Percentiles rank a stretch among this genome's conserved stretches.
Evolutionary conservation across 805 yeast species (phyloP).

Genomic region (Pichia exigua): DNA sequence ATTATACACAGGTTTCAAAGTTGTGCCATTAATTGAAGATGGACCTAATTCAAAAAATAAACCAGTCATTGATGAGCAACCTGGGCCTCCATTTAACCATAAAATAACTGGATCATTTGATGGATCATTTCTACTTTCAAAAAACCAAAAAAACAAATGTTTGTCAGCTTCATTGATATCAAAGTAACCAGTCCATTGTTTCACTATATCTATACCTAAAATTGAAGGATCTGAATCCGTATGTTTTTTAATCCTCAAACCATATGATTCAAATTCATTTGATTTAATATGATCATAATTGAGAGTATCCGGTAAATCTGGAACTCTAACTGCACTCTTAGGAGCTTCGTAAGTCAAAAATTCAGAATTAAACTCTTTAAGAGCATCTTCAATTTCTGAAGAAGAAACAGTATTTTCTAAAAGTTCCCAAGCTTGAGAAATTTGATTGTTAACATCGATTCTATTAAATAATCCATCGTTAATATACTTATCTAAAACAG

Average conservation of each 20-base stretch:
- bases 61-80: constrained; percentile 85
- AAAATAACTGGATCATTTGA: constrained; percentile 72
- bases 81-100: constrained; percentile 96
- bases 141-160: constrained; percentile 77
- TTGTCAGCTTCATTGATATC: constrained; percentile 60
- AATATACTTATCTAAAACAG: constrained; percentile 7
- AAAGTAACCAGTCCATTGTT: constrained; percentile 80
- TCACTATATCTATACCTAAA: constrained; percentile 74
- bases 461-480: constrained; percentile 6
- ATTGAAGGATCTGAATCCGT: constrained; percentile 40
- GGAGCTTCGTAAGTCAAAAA: background rate
- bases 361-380: constrained; percentile 1
- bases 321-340: constrained; percentile 1
- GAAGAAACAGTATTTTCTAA: constrained; percentile 7
- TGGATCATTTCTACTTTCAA: constrained; percentile 88
- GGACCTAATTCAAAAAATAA: constrained; percentile 85
- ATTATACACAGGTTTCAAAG: constrained; percentile 58
- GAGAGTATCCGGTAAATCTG: background rate
- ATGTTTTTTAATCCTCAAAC: constrained; percentile 18
- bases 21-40: constrained; percentile 48
- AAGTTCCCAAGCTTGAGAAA: constrained; percentile 9
- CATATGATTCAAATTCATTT: constrained; percentile 16
- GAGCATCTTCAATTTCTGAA: background rate
- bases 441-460: background rate
- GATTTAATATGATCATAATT: constrained; percentile 5